Percentiles rank a stretch among this genome's conserved stretches.
phyloP scores from a whole-genome alignment of 345 rosid genomes.

The Raphanus sativus region DNA sequence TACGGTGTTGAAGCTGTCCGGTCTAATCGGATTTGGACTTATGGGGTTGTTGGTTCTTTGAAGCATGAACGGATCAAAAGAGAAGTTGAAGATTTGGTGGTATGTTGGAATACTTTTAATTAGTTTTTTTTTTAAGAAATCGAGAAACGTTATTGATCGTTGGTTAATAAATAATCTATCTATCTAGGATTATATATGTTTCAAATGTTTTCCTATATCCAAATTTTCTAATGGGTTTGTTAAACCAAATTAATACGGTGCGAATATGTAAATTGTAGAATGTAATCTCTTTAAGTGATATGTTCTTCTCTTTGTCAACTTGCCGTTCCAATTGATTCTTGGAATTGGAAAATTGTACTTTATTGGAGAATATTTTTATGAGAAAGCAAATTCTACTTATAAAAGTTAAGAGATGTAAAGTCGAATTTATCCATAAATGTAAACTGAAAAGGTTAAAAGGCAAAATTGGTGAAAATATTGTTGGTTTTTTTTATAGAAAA shows the following conservation, averaged over 20 bases:
- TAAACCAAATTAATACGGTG: slow-evolving; percentile 28
- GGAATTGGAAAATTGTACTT: slow-evolving; percentile 17
- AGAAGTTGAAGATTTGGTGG: slow-evolving; percentile 23
- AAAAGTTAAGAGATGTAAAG: slow-evolving; percentile 6
- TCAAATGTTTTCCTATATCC: slow-evolving; percentile 23
- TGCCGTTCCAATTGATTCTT: slow-evolving; percentile 23
- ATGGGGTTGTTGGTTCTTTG: slow-evolving; percentile 36
- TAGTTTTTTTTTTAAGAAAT: neutral
- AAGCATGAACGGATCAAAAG: slow-evolving; percentile 19
- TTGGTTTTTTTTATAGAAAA: neutral
- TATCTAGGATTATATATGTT: slow-evolving; percentile 27
- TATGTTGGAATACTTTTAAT: slow-evolving; percentile 19
- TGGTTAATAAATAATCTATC: slow-evolving; percentile 18
- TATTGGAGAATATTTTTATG: slow-evolving; percentile 15
- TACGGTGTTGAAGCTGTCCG: slow-evolving; percentile 30
- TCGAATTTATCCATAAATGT: neutral
- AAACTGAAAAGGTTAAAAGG: neutral
- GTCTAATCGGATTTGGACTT: slow-evolving; percentile 44
- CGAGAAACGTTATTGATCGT: neutral
- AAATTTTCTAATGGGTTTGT: slow-evolving; percentile 4
- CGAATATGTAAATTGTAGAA: slow-evolving; percentile 22
- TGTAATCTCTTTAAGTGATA: slow-evolving; percentile 2
- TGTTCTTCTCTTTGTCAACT: slow-evolving; percentile 24
- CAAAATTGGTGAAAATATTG: neutral
- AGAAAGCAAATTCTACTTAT: slow-evolving; percentile 15